Evolutionary conservation across 2,329 filamentous ascomycete species (phyloP), one percentile per base, ranked within the genome.

Genomic region (Fusarium duplospermum): DNA sequence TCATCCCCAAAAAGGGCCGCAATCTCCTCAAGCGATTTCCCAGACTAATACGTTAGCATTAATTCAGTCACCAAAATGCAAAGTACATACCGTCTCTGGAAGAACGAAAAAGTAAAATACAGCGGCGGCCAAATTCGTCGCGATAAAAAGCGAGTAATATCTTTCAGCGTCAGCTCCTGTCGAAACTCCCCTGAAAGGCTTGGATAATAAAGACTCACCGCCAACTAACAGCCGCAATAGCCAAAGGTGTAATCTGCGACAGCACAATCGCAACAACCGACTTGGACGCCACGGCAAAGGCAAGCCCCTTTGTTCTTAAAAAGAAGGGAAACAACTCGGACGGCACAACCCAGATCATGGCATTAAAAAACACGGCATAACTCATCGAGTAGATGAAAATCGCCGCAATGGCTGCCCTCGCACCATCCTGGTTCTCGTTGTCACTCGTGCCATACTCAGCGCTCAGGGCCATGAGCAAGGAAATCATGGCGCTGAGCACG

Each of bases 361-460:
- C 76, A 71, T 82, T 83, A 74, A 82, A 81, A 70, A 79, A 81
- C 42, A 81, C 69, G n/a, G 77, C 77, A 58, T 78, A 82, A 40
- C 62, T 59, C 14, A 73, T 67, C 1, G 80, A 78, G 50, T 77
- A 81, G 22, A 82, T 65, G 62, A 82, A 82, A 62, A 82, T 81
- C 33, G 80, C 77, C 0, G 79, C 80, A 2, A 81, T 77, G 6
- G 76, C 77, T 0, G 77, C 74, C 10, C 76, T 70, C 1, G 73
- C 72, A 10, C 78, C 77, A 11, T 66, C 66, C 3, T 65, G 50
- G 58, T 78, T 14, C 58, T 78, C 6, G 11, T 24, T 4, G 58
- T 10, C 47, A 45, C 1, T 52, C 52, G 4, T 57, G 56, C 72
- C 79, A 14, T 69, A 71, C 4, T 71, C 60, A 8, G 76, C 69